Evolutionary conservation across 345 rosid species (phyloP).

Genomic region (Lenwebbia sp.): DNA sequence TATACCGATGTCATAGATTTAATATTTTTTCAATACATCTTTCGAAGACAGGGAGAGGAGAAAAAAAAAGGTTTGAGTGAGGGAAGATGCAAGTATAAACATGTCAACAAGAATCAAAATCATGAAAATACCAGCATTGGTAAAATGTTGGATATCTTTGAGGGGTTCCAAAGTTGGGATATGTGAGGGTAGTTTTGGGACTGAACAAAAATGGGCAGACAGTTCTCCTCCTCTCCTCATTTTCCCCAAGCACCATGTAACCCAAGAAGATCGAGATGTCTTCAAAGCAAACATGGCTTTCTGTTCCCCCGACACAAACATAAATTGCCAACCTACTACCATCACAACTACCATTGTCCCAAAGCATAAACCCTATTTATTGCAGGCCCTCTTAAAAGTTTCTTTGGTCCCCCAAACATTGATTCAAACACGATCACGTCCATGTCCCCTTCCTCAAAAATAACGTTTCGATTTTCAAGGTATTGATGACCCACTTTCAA

Average conservation of each 20-base stretch:
- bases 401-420: background rate
- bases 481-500: background rate
- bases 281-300: background rate
- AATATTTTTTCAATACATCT: too few relatives aligned
- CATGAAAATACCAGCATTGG: too few relatives aligned
- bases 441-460: background rate
- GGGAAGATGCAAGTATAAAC: too few relatives aligned
- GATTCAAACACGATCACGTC: background rate
- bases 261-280: background rate
- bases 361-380: background rate
- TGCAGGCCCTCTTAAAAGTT: background rate
- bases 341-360: background rate
- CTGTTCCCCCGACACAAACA: background rate
- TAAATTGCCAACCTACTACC: background rate
- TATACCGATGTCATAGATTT: too few relatives aligned
- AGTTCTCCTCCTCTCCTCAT: too few relatives aligned
- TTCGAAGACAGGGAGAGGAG: too few relatives aligned
- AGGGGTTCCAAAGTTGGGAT: too few relatives aligned
- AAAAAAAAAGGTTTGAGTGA: too few relatives aligned
- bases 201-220: too few relatives aligned
- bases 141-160: too few relatives aligned
- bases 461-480: background rate
- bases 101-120: too few relatives aligned
- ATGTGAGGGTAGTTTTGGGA: too few relatives aligned
- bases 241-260: background rate